These are phyloP conservation scores for Pseudogymnoascus sp. DNA, from an alignment of 2,329 filamentous ascomycete genomes.

Conservation along the genomic window DNA sequence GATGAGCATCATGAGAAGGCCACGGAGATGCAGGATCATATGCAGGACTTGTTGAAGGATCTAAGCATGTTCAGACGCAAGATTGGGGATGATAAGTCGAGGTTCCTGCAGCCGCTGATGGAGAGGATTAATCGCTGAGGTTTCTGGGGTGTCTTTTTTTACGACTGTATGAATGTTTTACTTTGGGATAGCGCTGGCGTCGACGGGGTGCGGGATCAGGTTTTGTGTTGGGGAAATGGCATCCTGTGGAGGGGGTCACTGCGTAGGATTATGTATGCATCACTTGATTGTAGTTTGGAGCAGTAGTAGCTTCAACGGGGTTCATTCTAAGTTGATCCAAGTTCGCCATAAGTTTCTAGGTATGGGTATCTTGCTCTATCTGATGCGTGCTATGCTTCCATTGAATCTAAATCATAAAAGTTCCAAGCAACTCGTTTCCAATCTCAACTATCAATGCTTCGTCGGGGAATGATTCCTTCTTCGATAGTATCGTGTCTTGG, in stretches of 20 bases:
- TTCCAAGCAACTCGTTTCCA: conserved; percentile 34
- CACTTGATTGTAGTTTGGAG: background rate
- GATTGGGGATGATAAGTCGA: conserved; percentile 69
- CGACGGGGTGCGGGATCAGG: background rate
- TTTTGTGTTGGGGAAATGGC: background rate
- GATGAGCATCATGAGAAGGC: conserved; percentile 43
- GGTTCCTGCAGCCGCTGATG: conserved; percentile 49
- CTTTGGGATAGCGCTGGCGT: conserved; percentile 3
- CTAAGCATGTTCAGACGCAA: conserved; percentile 74
- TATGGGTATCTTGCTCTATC: conserved; percentile 4
- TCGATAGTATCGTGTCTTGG: conserved; percentile 49
- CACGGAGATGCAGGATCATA: conserved; percentile 69
- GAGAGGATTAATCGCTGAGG: conserved; percentile 28
- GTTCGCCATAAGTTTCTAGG: background rate
- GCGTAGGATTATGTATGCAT: background rate
- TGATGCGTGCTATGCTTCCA: background rate
- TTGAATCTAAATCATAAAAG: background rate
- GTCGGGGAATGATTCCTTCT: conserved; percentile 46
- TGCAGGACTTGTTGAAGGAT: conserved; percentile 76
- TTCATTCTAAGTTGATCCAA: background rate
- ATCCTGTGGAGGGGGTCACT: background rate
- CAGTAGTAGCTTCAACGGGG: background rate
- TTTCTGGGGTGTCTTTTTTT: background rate
- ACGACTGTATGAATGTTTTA: background rate
- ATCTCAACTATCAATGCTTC: conserved; percentile 49